Evolutionary conservation across 169 alveolate species (phyloP).

Genomic region (Cyclospora cayetanensis): DNA sequence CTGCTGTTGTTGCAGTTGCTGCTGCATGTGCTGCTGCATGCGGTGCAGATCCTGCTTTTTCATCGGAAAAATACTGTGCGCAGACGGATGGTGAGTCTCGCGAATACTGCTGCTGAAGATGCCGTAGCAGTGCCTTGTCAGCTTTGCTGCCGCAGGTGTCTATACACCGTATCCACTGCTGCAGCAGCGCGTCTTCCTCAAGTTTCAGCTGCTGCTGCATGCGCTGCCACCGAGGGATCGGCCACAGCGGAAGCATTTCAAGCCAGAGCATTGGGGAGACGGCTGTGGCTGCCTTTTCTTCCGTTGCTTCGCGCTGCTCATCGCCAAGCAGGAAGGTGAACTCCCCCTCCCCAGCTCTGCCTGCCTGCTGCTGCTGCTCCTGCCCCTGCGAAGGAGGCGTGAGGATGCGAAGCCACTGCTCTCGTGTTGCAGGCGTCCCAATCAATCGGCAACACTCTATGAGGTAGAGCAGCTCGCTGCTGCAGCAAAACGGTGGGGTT

Average conservation of each 20-base stretch:
- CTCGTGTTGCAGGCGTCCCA: conserved; percentile 83
- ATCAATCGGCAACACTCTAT: conserved; percentile 78
- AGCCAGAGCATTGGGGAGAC: too few relatives aligned
- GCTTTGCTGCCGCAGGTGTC: too few relatives aligned
- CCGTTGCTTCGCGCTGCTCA: neutral
- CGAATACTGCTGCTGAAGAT: too few relatives aligned
- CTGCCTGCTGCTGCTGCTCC: neutral
- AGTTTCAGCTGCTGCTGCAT: too few relatives aligned
- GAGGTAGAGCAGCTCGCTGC: conserved; percentile 76
- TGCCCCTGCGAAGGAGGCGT: conserved; percentile 74
- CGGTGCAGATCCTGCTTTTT: neutral
- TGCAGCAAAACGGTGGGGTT: conserved; percentile 82
- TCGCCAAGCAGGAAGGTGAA: conserved; percentile 78
- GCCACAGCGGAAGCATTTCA: too few relatives aligned
- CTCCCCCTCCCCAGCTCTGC: conserved; percentile 51
- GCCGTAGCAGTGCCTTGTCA: too few relatives aligned
- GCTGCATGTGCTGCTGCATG: conserved; percentile 15
- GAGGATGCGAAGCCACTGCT: too few relatives aligned
- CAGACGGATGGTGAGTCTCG: too few relatives aligned
- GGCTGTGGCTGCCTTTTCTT: neutral
- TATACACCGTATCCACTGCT: too few relatives aligned
- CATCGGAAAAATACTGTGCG: too few relatives aligned
- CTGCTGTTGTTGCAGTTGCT: neutral
- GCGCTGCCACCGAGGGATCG: too few relatives aligned
- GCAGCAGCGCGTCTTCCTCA: too few relatives aligned